Evolutionary conservation across 2,329 filamentous ascomycete genomes (phyloP).

Genomic region (Colletotrichum tamarilloi): DNA sequence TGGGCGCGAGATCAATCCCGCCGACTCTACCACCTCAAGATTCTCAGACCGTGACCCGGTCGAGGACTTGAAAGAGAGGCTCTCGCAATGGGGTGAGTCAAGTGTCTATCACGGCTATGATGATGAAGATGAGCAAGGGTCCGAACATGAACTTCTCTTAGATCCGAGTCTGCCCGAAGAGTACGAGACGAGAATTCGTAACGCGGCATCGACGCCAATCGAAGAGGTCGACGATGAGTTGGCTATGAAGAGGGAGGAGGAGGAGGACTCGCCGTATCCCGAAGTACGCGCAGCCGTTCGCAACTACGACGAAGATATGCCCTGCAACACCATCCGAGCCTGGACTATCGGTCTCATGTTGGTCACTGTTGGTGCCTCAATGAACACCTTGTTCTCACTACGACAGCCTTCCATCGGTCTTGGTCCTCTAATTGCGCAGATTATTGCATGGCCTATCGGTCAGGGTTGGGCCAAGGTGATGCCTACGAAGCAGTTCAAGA

Average conservation of each 20-base stretch:
- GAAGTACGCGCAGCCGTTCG: slow-evolving; percentile 73
- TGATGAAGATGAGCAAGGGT: slow-evolving; percentile 57
- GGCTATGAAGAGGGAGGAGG: slow-evolving; percentile 52
- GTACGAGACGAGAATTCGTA: slow-evolving; percentile 48
- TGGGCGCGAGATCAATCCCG: slow-evolving; percentile 42
- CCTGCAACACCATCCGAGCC: slow-evolving; percentile 73
- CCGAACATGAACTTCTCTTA: slow-evolving; percentile 67
- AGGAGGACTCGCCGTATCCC: slow-evolving; percentile 72
- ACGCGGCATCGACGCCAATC: slow-evolving; percentile 12
- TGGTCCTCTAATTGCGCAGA: slow-evolving; percentile 70
- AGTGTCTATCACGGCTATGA: slow-evolving; percentile 47
- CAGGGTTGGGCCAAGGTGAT: slow-evolving; percentile 69
- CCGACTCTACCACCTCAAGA: slow-evolving; percentile 36
- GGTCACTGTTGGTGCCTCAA: slow-evolving; percentile 66
- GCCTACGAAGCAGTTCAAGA: slow-evolving; percentile 60
- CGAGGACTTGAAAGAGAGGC: slow-evolving; percentile 49
- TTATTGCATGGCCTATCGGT: slow-evolving; percentile 73
- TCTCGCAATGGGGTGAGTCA: slow-evolving; percentile 55
- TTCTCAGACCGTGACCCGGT: slow-evolving; percentile 38
- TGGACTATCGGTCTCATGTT: slow-evolving; percentile 72
- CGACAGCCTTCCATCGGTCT: slow-evolving; percentile 71
- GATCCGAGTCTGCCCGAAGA: slow-evolving; percentile 62
- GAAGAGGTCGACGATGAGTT: slow-evolving; percentile 44
- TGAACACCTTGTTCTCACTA: slow-evolving; percentile 73
- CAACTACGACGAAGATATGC: slow-evolving; percentile 73